A percentile compares a stretch with the other conserved stretches of the same genome.
Conservation (phyloP, 2,329 filamentous ascomycete genomes). For the Ophiognomonia clavigignenti-juglandacearum region DNA sequence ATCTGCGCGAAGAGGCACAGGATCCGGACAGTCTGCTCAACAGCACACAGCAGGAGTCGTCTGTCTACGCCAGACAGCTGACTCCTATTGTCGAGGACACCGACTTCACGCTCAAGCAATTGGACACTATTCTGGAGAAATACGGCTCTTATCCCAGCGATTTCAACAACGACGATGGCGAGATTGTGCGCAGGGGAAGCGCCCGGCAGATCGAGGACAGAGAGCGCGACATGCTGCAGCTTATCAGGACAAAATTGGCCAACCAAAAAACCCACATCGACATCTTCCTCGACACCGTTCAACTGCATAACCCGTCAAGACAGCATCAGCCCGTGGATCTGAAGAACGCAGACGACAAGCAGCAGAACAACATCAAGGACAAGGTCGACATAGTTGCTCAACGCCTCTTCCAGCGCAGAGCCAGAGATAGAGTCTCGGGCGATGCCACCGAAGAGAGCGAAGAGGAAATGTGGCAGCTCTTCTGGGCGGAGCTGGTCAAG, state of each 20-base stretch:
- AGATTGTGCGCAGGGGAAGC: background rate
- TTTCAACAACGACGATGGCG: constrained; percentile 24
- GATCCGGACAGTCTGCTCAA: constrained; percentile 53
- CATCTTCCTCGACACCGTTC: constrained; percentile 53
- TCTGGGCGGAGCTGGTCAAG: constrained; percentile 51
- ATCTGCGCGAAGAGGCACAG: constrained; percentile 53
- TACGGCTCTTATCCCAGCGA: constrained; percentile 24
- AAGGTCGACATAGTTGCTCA: constrained; percentile 55
- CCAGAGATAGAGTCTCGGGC: constrained; percentile 21
- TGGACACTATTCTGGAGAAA: constrained; percentile 47
- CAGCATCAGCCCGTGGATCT: constrained; percentile 26
- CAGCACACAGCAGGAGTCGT: constrained; percentile 25
- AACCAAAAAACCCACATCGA: constrained; percentile 50
- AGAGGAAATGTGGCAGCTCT: constrained; percentile 53
- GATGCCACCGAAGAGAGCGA: constrained; percentile 36
- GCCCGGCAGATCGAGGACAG: constrained; percentile 25
- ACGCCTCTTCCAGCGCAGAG: constrained; percentile 40
- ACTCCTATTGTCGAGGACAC: constrained; percentile 49
- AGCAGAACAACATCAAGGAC: constrained; percentile 52
- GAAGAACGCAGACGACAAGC: constrained; percentile 30
- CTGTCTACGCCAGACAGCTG: constrained; percentile 45
- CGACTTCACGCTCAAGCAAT: constrained; percentile 49
- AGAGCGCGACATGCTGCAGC: constrained; percentile 34
- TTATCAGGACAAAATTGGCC: constrained; percentile 41
- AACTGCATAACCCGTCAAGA: constrained; percentile 43